phyloP scores from a whole-genome alignment of 306 rosid genomes.

The apple (Malus domestica) region DNA sequence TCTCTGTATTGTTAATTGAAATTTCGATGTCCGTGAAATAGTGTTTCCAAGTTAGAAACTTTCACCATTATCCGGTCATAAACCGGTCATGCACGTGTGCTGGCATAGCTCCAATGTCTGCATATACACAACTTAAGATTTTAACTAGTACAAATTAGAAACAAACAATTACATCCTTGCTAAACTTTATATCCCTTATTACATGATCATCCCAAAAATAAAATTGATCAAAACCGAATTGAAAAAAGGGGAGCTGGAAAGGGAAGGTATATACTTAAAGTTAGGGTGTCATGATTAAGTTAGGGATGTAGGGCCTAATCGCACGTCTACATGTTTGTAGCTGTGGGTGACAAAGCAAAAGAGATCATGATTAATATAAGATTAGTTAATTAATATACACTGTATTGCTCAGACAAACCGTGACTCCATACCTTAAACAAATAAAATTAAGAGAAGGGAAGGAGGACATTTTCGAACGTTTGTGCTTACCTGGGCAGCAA shows the following conservation, averaged over 20 bases:
- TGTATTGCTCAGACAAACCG: conserved; percentile 51
- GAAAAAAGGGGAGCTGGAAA: background rate
- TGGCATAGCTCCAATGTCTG: no score
- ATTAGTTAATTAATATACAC: conserved; percentile 32
- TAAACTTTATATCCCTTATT: no score
- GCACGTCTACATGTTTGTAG: conserved; percentile 62
- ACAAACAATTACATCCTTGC: background rate
- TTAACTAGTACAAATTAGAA: background rate
- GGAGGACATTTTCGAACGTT: conserved; percentile 9
- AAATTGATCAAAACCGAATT: background rate
- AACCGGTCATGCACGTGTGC: no score
- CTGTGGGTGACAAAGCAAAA: conserved; percentile 41
- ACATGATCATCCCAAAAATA: background rate
- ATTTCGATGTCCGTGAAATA: no score
- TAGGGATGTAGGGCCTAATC: conserved; percentile 31
- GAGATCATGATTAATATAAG: conserved; percentile 21
- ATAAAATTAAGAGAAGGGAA: conserved; percentile 2
- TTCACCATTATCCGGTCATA: no score
- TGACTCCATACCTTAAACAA: conserved; percentile 41
- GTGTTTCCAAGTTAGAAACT: no score
- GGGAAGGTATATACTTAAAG: conserved; percentile 1
- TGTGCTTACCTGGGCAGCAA: conserved; percentile 12
- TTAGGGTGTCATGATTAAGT: conserved; percentile 52
- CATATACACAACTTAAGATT: no score
- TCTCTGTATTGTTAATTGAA: no score